These are phyloP conservation scores for Volvariella volvacea DNA, from an alignment of 1,284 basidiomycete species.

Conservation along the genomic window DNA sequence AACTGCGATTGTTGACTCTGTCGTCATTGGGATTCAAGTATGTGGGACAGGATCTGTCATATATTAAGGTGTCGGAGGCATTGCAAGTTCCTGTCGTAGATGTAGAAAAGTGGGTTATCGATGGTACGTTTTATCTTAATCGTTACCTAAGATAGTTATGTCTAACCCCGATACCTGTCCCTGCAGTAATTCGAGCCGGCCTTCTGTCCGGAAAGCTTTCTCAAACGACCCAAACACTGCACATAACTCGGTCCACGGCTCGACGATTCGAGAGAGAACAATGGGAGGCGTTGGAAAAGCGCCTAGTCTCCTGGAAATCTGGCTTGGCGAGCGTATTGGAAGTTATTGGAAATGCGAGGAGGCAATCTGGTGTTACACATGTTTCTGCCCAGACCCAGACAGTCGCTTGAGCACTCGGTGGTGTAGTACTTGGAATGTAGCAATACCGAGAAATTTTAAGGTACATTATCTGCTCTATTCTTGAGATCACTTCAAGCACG, in stretches of 20 bases:
- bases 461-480: too few relatives aligned
- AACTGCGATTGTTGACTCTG: constrained; percentile 78
- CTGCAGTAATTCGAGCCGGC: constrained; percentile 76
- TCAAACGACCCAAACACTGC: constrained; percentile 72
- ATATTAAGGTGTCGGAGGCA: constrained; percentile 64
- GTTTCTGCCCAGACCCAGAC: constrained; percentile 19
- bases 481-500: too few relatives aligned
- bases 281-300: constrained; percentile 79
- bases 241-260: constrained; percentile 72
- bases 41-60: constrained; percentile 71
- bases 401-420: constrained; percentile 13
- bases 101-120: constrained; percentile 91
- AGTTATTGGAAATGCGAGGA: constrained; percentile 56
- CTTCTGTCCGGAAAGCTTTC: constrained; percentile 83
- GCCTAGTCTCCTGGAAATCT: constrained; percentile 76
- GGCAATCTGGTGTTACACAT: constrained; percentile 30
- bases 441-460: too few relatives aligned
- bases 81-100: constrained; percentile 63
- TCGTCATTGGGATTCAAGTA: constrained; percentile 75
- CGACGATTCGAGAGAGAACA: constrained; percentile 74
- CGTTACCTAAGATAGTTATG: not conserved
- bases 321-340: constrained; percentile 64
- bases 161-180: constrained; percentile 4
- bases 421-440: constrained; percentile 3
- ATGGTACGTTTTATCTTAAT: constrained; percentile 48